Base-by-base conservation (phyloP, 2,329 filamentous ascomycete genomes). In the Fusarium chaquense region DNA sequence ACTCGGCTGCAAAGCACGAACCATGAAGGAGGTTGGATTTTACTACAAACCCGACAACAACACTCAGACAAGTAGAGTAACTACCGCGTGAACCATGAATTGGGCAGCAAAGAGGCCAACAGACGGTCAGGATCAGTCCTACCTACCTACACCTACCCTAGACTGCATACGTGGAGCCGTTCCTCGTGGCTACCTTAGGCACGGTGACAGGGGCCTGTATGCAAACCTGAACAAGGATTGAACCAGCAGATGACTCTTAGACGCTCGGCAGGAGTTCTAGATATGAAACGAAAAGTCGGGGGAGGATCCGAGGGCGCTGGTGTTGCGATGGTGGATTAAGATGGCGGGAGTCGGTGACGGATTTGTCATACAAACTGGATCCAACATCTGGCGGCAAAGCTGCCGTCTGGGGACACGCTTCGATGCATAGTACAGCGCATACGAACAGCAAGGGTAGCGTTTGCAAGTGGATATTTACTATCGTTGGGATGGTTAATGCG, bases 11-110 rank as follows among this genome's bases (percentile, higher is more conserved):
- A 82, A 79, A 9, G 89, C 93, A 12, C 90, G 80, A 76, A 89
- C 83, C 5, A 77, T 97, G 24, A 85, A 87, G 67, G 91, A 97
- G 70, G 82, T 97, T 32, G 94, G 93, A 0, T 92, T 92, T 74
- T 78, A 83, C 56, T 93, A 86, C 75, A 81, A 76, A 35, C 75
- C 76, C 18, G 59, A 47, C 49, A 13, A 45, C 51, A 16, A 45
- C 51, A 16, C 44, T 50, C 53, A 59, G 49, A 46, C 26, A 36
- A 49, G 50, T 40, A 30, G 28, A 30, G 9, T 30, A 30, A 30
- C 28, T 30, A 45, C 38, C 40, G 46, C 43, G 36, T 22, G 45
- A 53, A 36, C 24, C 58, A 30, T 63, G 50, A 63, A 30, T 35
- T 18, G 33, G 30, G 20, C 40, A 24, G 38, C 26, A 36, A 56